Conservation (phyloP, 129 eudicot species). For the Glebionis coronaria region DNA sequence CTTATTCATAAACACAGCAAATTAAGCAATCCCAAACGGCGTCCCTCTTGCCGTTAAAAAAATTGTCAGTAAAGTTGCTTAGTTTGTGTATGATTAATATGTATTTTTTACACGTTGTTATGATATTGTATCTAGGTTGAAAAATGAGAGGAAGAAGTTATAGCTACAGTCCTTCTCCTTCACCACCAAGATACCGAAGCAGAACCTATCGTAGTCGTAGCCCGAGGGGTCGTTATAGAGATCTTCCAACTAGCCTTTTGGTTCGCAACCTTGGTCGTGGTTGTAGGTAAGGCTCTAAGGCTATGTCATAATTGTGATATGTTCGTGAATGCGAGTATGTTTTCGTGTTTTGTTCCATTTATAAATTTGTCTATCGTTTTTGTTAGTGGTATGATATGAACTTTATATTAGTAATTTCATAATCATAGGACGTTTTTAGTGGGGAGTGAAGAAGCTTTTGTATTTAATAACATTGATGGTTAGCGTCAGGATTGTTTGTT, state of each 20-base stretch:
- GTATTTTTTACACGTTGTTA: neutral
- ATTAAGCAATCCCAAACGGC: too few species aligned
- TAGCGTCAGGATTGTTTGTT: too few species aligned
- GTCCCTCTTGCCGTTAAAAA: too few species aligned
- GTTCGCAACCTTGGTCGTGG: conserved; percentile 80
- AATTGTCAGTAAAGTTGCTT: too few species aligned
- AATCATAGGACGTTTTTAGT: neutral
- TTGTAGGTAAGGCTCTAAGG: conserved; percentile 55
- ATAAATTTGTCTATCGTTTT: too few species aligned
- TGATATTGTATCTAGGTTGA: conserved; percentile 23
- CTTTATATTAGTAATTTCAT: neutral
- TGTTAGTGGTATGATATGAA: neutral
- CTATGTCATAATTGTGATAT: neutral
- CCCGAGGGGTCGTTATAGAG: conserved; percentile 56
- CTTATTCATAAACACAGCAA: too few species aligned
- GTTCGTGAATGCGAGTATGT: neutral
- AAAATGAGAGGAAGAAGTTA: conserved; percentile 77
- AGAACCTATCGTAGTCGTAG: conserved; percentile 65
- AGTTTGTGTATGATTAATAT: too few species aligned
- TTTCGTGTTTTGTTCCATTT: too few species aligned
- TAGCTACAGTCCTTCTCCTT: conserved; percentile 82
- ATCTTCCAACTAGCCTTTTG: conserved; percentile 74
- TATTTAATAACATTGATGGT: too few species aligned
- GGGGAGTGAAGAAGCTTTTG: too few species aligned
- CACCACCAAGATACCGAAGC: conserved; percentile 66